Conservation (phyloP, 2,329 filamentous ascomycete genomes). For the Emmonsiellopsis sp. region DNA sequence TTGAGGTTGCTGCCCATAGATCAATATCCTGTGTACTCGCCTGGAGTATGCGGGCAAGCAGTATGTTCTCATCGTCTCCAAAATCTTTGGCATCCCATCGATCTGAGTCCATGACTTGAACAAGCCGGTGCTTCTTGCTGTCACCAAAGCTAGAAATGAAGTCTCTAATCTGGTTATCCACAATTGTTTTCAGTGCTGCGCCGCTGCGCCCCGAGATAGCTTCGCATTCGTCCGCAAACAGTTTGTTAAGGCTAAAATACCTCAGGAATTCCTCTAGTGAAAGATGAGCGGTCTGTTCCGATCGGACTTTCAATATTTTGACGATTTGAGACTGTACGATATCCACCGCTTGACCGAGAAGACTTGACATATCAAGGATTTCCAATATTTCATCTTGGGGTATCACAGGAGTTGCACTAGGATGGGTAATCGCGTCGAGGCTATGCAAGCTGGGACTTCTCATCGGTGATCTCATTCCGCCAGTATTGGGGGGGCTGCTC, state of each 20-base stretch:
- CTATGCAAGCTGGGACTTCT: conserved; percentile 34
- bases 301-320: conserved; percentile 55
- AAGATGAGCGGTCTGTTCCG: conserved; percentile 50
- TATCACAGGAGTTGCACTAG: conserved; percentile 20
- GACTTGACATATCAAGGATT: conserved; percentile 55
- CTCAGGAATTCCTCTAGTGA: conserved; percentile 49
- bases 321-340: conserved; percentile 56
- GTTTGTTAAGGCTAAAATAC: conserved; percentile 54
- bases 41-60: conserved; percentile 48
- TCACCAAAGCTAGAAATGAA: conserved; percentile 53
- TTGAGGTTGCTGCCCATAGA: conserved; percentile 43
- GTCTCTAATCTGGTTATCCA: conserved; percentile 54
- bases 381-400: conserved; percentile 54
- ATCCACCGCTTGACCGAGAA: conserved; percentile 58
- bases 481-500: conserved; percentile 3
- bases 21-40: conserved; percentile 51
- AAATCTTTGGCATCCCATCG: conserved; percentile 59
- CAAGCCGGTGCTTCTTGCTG: conserved; percentile 47
- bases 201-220: conserved; percentile 56
- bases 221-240: conserved; percentile 60
- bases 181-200: conserved; percentile 49
- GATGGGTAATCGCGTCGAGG: conserved; percentile 33
- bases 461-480: conserved; percentile 34
- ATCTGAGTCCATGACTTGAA: conserved; percentile 52
- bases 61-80: conserved; percentile 40